Percentiles rank a stretch among this genome's conserved stretches.
These are phyloP conservation scores for Podospora pseudopauciseta DNA, from an alignment of 495 filamentous ascomycete species.

Conservation along the genomic window DNA sequence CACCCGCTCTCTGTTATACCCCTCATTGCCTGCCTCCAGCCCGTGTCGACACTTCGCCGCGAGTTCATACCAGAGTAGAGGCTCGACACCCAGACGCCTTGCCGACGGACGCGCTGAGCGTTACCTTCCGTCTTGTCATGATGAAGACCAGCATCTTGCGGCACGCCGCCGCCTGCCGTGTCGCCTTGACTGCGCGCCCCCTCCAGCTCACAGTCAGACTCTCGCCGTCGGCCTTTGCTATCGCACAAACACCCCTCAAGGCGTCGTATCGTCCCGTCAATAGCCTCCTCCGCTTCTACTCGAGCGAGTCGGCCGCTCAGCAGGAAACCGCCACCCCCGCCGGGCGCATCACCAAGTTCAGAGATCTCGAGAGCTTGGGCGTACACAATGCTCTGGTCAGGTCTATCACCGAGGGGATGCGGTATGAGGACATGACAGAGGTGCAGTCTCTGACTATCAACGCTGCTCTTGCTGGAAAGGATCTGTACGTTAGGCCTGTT, in stretches of 20 bases:
- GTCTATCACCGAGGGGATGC: slow-evolving; percentile 70
- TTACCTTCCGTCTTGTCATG: slow-evolving; percentile 17
- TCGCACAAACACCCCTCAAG: slow-evolving; percentile 19
- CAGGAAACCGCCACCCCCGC: slow-evolving; percentile 14
- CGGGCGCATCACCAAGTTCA: slow-evolving; percentile 59
- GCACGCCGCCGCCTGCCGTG: slow-evolving; percentile 30
- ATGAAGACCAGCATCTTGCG: slow-evolving; percentile 33
- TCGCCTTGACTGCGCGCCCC: slow-evolving; percentile 23
- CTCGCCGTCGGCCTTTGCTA: slow-evolving; percentile 16
- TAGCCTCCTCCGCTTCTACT: slow-evolving; percentile 37
- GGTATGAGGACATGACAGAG: slow-evolving; percentile 80
- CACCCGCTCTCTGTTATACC: neutral
- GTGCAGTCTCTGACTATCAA: slow-evolving; percentile 85
- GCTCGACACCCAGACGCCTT: neutral
- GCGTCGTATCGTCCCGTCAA: slow-evolving; percentile 21
- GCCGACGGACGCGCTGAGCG: slow-evolving; percentile 6
- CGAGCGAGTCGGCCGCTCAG: slow-evolving; percentile 32
- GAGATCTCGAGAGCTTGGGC: slow-evolving; percentile 58
- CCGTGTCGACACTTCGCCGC: neutral
- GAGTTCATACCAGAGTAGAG: neutral
- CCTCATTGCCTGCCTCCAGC: neutral
- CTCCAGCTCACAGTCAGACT: slow-evolving; percentile 28
- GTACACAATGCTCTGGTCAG: slow-evolving; percentile 63
- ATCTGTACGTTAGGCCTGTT: slow-evolving; percentile 61
- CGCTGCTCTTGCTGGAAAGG: slow-evolving; percentile 68